Percentiles rank a stretch among this genome's conserved stretches.
Evolutionary conservation across 495 filamentous ascomycete species (phyloP).

Genomic region (Penicillium coprophilum): DNA sequence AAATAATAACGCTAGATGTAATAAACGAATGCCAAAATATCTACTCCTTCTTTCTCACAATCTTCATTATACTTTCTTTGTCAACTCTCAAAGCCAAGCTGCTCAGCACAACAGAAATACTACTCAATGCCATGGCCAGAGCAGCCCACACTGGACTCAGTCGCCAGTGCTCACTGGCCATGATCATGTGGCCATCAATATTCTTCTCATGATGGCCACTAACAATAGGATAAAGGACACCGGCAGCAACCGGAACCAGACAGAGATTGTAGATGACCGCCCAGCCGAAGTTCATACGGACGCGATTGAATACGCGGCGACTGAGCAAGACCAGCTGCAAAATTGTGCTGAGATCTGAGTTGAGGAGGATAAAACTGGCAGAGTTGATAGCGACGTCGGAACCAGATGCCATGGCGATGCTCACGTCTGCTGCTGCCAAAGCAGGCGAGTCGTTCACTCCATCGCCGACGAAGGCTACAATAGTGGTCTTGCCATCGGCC

Average conservation of each 20-base stretch:
- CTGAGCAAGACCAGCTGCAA: conserved; percentile 72
- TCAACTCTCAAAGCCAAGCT: conserved; percentile 63
- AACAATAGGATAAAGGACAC: conserved; percentile 70
- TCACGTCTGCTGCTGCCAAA: conserved; percentile 74
- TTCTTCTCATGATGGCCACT: conserved; percentile 47
- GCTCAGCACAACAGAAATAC: conserved; percentile 75
- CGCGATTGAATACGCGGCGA: conserved; percentile 68
- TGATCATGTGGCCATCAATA: conserved; percentile 26
- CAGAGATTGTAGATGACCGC: conserved; percentile 81
- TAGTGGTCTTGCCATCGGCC: conserved; percentile 18
- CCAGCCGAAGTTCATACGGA: conserved; percentile 88
- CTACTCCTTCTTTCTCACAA: conserved; percentile 18
- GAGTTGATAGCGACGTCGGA: conserved; percentile 82
- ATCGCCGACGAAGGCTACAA: conserved; percentile 72
- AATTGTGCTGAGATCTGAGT: conserved; percentile 65
- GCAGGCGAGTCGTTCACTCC: conserved; percentile 90
- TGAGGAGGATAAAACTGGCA: conserved; percentile 82
- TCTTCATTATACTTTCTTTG: conserved; percentile 24
- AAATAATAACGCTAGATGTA: not conserved
- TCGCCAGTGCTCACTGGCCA: conserved; percentile 44
- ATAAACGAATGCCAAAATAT: not conserved
- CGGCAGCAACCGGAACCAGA: conserved; percentile 81
- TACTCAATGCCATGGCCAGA: conserved; percentile 83
- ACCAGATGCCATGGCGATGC: conserved; percentile 80
- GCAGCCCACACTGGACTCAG: conserved; percentile 83